These are phyloP conservation scores for Pyricularia sp. DNA, from an alignment of 2,329 filamentous ascomycete genomes.

Conservation along the genomic window DNA sequence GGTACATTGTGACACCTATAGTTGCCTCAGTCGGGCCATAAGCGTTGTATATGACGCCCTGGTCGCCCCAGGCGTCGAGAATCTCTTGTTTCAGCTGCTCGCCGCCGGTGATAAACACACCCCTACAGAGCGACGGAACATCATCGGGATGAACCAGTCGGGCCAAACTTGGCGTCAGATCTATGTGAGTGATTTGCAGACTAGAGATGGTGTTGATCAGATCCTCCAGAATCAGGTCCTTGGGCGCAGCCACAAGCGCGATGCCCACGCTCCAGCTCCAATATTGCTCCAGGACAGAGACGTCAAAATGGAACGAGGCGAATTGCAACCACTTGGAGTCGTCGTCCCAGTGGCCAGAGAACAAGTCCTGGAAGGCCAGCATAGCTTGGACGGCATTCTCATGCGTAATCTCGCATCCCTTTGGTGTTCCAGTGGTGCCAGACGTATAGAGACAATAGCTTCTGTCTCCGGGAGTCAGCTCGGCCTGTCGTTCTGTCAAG, in stretches of 20 bases:
- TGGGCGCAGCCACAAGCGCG: constrained; percentile 69
- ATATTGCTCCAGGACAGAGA: constrained; percentile 87
- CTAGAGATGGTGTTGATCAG: constrained; percentile 61
- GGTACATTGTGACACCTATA: constrained; percentile 85
- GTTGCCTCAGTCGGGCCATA: constrained; percentile 90
- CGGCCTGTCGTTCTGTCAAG: constrained; percentile 10
- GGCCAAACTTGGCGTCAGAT: constrained; percentile 82
- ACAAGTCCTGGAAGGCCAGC: constrained; percentile 74
- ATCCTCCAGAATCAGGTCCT: constrained; percentile 80
- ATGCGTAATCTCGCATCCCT: constrained; percentile 82
- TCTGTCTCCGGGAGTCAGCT: constrained; percentile 40
- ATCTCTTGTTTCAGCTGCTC: constrained; percentile 86
- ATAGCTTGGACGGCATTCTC: constrained; percentile 85
- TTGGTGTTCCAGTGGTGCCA: constrained; percentile 77
- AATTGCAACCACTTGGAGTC: constrained; percentile 83
- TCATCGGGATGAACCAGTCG: constrained; percentile 69
- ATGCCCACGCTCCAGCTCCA: constrained; percentile 94
- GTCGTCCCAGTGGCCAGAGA: constrained; percentile 62
- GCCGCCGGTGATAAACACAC: constrained; percentile 89
- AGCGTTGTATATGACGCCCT: constrained; percentile 80
- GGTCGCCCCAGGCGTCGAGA: constrained; percentile 72
- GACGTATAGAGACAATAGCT: constrained; percentile 85
- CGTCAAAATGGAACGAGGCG: constrained; percentile 89
- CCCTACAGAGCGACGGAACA: constrained; percentile 67
- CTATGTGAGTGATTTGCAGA: constrained; percentile 78